Conservation (phyloP, 2,329 filamentous ascomycete species). For the Apiospora hydei region DNA sequence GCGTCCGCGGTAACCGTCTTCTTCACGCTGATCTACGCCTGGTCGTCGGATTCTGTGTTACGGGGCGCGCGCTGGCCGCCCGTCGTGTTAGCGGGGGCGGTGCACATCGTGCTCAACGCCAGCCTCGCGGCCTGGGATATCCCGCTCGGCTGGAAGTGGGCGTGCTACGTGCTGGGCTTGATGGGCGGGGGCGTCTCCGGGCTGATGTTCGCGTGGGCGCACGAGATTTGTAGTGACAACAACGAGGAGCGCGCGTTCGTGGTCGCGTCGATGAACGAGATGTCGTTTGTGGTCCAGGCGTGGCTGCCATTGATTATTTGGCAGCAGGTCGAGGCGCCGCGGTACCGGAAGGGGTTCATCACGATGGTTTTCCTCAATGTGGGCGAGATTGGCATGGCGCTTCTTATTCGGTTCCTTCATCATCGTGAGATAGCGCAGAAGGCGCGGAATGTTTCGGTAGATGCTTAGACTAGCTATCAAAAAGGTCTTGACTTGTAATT, state of each 20-base stretch:
- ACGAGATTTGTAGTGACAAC: slow-evolving; percentile 57
- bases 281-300: slow-evolving; percentile 73
- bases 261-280: slow-evolving; percentile 70
- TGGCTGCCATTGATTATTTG: slow-evolving; percentile 73
- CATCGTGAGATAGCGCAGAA: slow-evolving; percentile 43
- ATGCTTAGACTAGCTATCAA: neutral
- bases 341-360: slow-evolving; percentile 66
- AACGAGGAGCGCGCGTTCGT: slow-evolving; percentile 73
- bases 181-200: slow-evolving; percentile 57
- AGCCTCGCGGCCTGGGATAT: slow-evolving; percentile 54
- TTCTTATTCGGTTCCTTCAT: slow-evolving; percentile 56
- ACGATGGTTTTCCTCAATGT: slow-evolving; percentile 58
- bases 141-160: slow-evolving; percentile 66
- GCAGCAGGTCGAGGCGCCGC: slow-evolving; percentile 68
- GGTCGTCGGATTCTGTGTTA: slow-evolving; percentile 47
- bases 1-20: slow-evolving; percentile 61
- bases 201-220: slow-evolving; percentile 55
- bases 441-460: neutral
- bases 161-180: slow-evolving; percentile 63
- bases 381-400: slow-evolving; percentile 56
- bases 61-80: slow-evolving; percentile 68
- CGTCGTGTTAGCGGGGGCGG: slow-evolving; percentile 61
- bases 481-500: neutral
- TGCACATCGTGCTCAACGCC: slow-evolving; percentile 50
- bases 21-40: slow-evolving; percentile 66